phyloP scores from a whole-genome alignment of 2,329 filamentous ascomycete species.

The Hypoxylon sp. region DNA sequence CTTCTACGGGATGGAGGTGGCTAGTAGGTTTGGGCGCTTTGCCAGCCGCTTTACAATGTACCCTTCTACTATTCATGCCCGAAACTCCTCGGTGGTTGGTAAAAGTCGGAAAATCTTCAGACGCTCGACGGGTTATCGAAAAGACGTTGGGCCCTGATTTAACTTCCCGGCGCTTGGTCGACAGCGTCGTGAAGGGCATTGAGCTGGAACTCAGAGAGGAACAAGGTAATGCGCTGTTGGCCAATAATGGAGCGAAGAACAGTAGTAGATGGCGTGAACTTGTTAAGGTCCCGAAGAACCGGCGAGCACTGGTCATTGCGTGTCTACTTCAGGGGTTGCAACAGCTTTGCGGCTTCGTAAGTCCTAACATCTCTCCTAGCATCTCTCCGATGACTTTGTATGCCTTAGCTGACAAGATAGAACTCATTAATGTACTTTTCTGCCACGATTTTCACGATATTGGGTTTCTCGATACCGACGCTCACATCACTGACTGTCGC shows the following conservation, averaged over 20 bases:
- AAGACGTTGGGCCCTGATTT: conserved; percentile 65
- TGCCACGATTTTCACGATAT: conserved; percentile 82
- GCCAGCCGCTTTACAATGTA: conserved; percentile 80
- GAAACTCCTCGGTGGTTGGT: conserved; percentile 93
- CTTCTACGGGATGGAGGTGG: conserved; percentile 82
- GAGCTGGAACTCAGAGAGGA: conserved; percentile 82
- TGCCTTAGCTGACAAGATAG: conserved; percentile 54
- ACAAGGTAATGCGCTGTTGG: conserved; percentile 64
- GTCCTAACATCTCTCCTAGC: conserved; percentile 51
- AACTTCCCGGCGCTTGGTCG: conserved; percentile 65
- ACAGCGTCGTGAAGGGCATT: conserved; percentile 76
- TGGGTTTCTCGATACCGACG: conserved; percentile 84
- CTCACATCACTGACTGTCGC: conserved; percentile 86
- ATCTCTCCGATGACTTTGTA: background rate
- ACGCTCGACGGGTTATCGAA: conserved; percentile 76
- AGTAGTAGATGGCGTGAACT: conserved; percentile 65
- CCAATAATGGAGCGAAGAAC: conserved; percentile 53
- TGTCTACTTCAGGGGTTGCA: conserved; percentile 90
- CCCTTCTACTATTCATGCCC: conserved; percentile 80
- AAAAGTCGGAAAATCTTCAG: conserved; percentile 72
- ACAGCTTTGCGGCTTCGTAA: conserved; percentile 87
- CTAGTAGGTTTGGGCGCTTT: conserved; percentile 89
- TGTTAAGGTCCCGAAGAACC: conserved; percentile 72
- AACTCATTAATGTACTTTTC: conserved; percentile 96
- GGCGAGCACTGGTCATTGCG: conserved; percentile 84